Percentiles rank a stretch among this genome's conserved stretches.
phyloP scores from a whole-genome alignment of 1,139 yeast genomes.

The Pneumocystis jirovecii region DNA sequence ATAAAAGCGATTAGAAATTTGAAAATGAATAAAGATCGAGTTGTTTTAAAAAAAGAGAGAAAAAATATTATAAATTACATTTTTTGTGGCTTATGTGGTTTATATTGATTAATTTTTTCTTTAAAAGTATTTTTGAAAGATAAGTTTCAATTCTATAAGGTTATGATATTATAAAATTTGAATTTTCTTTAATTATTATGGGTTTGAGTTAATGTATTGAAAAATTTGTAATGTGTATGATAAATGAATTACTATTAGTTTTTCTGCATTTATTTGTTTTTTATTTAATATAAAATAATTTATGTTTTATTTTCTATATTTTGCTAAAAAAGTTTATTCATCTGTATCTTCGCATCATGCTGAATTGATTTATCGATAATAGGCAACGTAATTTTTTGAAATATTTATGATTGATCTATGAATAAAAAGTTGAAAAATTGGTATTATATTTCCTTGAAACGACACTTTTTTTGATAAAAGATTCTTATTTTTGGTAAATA shows the following conservation, averaged over 20 bases:
- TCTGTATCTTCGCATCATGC: neutral
- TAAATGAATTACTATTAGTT: neutral
- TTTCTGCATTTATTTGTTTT: neutral
- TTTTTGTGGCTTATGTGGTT: neutral
- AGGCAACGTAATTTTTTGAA: neutral
- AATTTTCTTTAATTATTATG: neutral
- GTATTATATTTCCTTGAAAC: neutral
- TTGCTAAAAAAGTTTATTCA: neutral
- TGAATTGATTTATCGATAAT: neutral
- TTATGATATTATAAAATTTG: neutral
- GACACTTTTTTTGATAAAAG: neutral
- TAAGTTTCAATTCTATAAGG: neutral
- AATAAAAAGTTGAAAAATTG: neutral
- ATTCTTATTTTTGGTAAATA: neutral
- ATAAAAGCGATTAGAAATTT: constrained; percentile 27
- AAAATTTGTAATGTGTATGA: neutral
- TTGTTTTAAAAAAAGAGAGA: neutral
- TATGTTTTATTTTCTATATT: neutral
- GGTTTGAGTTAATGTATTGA: neutral
- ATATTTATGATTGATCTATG: neutral
- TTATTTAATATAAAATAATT: neutral
- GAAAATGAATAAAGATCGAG: neutral
- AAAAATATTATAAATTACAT: neutral
- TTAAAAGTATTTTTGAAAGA: neutral
- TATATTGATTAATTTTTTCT: neutral